A percentile compares a stretch with the other conserved stretches of the same genome.
phyloP scores from a whole-genome alignment of 2,329 filamentous ascomycete species.

The Zymoseptoria pseudotritici region DNA sequence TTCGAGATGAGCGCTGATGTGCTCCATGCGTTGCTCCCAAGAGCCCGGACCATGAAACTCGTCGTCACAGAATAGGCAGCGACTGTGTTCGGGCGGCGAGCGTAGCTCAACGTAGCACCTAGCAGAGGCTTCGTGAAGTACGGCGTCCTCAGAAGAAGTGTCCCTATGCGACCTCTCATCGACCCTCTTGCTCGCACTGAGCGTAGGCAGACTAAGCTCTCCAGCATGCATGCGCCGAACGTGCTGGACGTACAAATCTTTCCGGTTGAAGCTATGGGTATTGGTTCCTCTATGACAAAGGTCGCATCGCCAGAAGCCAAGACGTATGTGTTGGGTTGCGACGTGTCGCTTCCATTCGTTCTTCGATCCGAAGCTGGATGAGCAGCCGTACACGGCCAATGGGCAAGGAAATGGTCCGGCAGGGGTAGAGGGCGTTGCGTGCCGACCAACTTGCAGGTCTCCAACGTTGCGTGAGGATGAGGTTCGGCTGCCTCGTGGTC shows the following conservation, averaged over 20 bases:
- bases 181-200: slow-evolving; percentile 34
- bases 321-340: slow-evolving; percentile 67
- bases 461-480: slow-evolving; percentile 5
- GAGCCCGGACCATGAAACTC: slow-evolving; percentile 55
- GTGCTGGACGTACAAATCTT: slow-evolving; percentile 86
- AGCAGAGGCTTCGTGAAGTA: slow-evolving; percentile 46
- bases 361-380: slow-evolving; percentile 65
- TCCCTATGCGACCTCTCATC: slow-evolving; percentile 9
- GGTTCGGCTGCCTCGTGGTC: slow-evolving; percentile 8
- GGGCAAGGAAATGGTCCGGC: slow-evolving; percentile 59
- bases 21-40: slow-evolving; percentile 83
- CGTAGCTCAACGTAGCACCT: slow-evolving; percentile 57
- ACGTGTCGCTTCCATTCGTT: slow-evolving; percentile 96
- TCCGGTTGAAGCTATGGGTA: slow-evolving; percentile 73
- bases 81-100: slow-evolving; percentile 51
- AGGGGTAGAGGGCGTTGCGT: background rate
- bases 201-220: slow-evolving; percentile 15
- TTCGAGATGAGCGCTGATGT: slow-evolving; percentile 75
- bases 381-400: slow-evolving; percentile 70
- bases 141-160: slow-evolving; percentile 10
- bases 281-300: slow-evolving; percentile 40
- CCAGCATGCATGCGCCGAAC: slow-evolving; percentile 75
- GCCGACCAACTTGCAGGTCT: background rate
- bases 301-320: slow-evolving; percentile 69
- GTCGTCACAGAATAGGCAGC: slow-evolving; percentile 59